Base-by-base conservation (phyloP, 495 filamentous ascomycete genomes). In the Penicillium antarcticum region DNA sequence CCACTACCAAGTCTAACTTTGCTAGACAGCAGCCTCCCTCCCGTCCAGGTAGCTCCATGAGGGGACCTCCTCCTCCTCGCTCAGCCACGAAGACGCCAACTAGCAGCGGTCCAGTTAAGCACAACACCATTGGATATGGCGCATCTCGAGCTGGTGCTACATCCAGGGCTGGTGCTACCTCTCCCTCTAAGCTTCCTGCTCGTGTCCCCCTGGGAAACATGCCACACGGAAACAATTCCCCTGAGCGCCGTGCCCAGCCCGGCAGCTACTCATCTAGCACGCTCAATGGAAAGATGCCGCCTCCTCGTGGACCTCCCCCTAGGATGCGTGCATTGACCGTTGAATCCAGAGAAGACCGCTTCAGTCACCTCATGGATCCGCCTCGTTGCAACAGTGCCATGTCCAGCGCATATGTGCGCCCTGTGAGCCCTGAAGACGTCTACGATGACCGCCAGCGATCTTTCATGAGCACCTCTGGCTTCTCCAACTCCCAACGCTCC, bases 241-340 rank as follows among this genome's bases (percentile, higher is more conserved):
- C 91, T 24, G 88, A 94, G 48, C 87, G 91, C 39, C 81, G 63
- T 51, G 73, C 52, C 67, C 77, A 52, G 65, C 79, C 60, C 52
- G 75, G 75, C 4, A 58, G 65, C 13, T 78, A 79, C 53, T 76
- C 75, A 8, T 77, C 72, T 12, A 74, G 68, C 52, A 84, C 77
- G 14, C 63, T 85, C 39, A 76, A 67, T 43, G 67, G 81, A 42
- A 86, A 83, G 66, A 80, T 86, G 73, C 74, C 77, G 43, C 70
- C 81, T 53, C 72, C 83, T 61, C 67, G 86, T 54, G 85, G 85
- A 13, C 89, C 91, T 26, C 91, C 91, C 29, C 91, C 91, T 29
- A 88, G 90, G 63, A 95, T 96, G 91, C 82, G 91, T 55, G 89
- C 92, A 0, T 58, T 77, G 50, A 83, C 94, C 11, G 85, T 85